These are phyloP conservation scores for Pseudoturritis turrita DNA, from an alignment of 345 rosid species.

Conservation along the genomic window DNA sequence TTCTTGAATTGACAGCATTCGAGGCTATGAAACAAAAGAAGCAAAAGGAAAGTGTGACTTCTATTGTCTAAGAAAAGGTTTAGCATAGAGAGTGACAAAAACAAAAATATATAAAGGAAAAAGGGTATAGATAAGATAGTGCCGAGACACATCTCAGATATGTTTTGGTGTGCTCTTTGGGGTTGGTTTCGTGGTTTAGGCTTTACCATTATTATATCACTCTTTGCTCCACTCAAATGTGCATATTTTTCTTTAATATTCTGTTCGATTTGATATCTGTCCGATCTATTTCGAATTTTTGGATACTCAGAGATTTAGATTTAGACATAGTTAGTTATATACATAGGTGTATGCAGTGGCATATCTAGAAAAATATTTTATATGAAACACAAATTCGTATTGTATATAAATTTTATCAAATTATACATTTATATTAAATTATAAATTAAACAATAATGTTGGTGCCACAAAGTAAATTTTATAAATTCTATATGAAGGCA, in stretches of 20 bases:
- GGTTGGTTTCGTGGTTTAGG: conserved; percentile 26
- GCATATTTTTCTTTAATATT: background rate
- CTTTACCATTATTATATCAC: conserved; percentile 9
- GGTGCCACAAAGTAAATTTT: no score
- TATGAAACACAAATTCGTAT: no score
- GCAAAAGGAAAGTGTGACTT: conserved; percentile 11
- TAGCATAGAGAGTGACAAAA: background rate
- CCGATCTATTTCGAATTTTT: background rate
- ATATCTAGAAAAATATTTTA: no score
- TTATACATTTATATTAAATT: no score
- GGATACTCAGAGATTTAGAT: background rate
- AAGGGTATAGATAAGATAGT: conserved; percentile 9
- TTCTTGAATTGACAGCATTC: background rate
- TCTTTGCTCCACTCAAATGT: conserved; percentile 16
- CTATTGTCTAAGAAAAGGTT: background rate
- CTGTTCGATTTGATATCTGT: background rate
- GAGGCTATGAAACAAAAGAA: background rate
- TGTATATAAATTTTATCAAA: no score
- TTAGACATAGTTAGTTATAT: no score
- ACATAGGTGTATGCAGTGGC: no score
- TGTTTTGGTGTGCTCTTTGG: conserved; percentile 1
- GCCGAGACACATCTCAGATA: conserved; percentile 13
- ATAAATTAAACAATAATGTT: no score
- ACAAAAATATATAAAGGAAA: background rate
- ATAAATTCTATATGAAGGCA: no score